Evolutionary conservation across 352 stramenopile genomes (phyloP).

Genomic region (Phytopythium cucurbitacearum): DNA sequence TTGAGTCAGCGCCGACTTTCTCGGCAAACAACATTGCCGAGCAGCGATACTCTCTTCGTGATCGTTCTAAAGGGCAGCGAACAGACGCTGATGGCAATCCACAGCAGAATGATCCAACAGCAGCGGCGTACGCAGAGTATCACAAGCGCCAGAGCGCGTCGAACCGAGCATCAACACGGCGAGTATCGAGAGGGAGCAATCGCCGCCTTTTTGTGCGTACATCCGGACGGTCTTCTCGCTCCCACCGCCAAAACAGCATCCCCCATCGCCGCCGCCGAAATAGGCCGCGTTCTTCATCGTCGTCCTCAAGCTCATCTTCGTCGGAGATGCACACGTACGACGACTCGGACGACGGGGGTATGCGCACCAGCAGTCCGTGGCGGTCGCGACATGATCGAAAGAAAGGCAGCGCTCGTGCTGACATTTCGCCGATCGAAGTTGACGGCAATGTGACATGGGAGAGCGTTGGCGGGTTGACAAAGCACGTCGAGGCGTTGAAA

Average conservation of each 20-base stretch:
- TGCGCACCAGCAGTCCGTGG: slow-evolving; percentile 43
- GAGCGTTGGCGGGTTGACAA: slow-evolving; percentile 75
- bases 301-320: slow-evolving; percentile 32
- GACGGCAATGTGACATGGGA: slow-evolving; percentile 84
- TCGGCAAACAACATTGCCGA: slow-evolving; percentile 16
- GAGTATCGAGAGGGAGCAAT: slow-evolving; percentile 13
- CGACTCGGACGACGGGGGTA: slow-evolving; percentile 60
- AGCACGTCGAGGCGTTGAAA: slow-evolving; percentile 88
- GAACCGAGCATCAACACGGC: slow-evolving; percentile 3
- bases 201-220: slow-evolving; percentile 21
- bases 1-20: slow-evolving; percentile 14
- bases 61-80: slow-evolving; percentile 66
- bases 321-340: slow-evolving; percentile 34
- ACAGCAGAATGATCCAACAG: slow-evolving; percentile 26
- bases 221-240: slow-evolving; percentile 17
- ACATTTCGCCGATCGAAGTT: slow-evolving; percentile 81
- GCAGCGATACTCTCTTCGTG: slow-evolving; percentile 60
- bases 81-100: slow-evolving; percentile 17
- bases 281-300: slow-evolving; percentile 34
- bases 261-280: slow-evolving; percentile 18
- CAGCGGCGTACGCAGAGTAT: slow-evolving; percentile 54
- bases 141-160: slow-evolving; percentile 40
- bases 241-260: slow-evolving; percentile 18
- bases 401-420: slow-evolving; percentile 45
- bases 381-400: slow-evolving; percentile 22